Evolutionary conservation across 768 basidiomycete species (phyloP), one percentile per base, ranked within the genome.

Genomic region (Lentinula detonsa): DNA sequence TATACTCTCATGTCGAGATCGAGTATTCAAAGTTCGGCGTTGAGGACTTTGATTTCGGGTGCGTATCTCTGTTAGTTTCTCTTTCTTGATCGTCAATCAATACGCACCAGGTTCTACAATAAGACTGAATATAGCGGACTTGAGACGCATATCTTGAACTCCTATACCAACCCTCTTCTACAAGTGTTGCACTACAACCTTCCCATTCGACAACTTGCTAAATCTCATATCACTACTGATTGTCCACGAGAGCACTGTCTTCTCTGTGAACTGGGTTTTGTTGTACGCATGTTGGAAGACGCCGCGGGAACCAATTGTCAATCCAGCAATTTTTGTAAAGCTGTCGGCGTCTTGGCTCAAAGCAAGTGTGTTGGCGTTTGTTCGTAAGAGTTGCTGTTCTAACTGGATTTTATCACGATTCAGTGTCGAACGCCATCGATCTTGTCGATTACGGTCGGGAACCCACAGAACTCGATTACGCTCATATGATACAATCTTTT

Each of bases 11-110:
- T 67, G 95, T 97, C 15, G 95, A 98, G 74, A 99, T 99, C 68
- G 93, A 95, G 72, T 99, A 99, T 71, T 95, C 93, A 42, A 96
- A 95, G 68, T 99, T 99, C 68, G 96, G 96, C 4, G 93, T 98
- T 16, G 96, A 98, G 70, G 96, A 99, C 73, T 99, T 99, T 68
- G 97, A 99, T 73, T 99, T 99, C 68, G 96, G 83, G 95, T 93
- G 70, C 60, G 81, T 71, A 0, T 13, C 16, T 37, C 43, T 51
- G 33, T 1, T n/a, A 28, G 3, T 1, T 33, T 28, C 23, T 18
- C 21, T 16, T 49, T 16, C 7, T 49, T 16, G 3, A 23, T 15
- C 10, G 46, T 5, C 21, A 33, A 54, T 18, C 61, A 52, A 57
- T 57, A 33, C 35, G 35, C 57, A 15, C 62, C 2, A 95, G 94